Percentiles rank a stretch among this genome's conserved stretches.
phyloP scores from a whole-genome alignment of 495 filamentous ascomycete species.

The Coniosporium apollinis region DNA sequence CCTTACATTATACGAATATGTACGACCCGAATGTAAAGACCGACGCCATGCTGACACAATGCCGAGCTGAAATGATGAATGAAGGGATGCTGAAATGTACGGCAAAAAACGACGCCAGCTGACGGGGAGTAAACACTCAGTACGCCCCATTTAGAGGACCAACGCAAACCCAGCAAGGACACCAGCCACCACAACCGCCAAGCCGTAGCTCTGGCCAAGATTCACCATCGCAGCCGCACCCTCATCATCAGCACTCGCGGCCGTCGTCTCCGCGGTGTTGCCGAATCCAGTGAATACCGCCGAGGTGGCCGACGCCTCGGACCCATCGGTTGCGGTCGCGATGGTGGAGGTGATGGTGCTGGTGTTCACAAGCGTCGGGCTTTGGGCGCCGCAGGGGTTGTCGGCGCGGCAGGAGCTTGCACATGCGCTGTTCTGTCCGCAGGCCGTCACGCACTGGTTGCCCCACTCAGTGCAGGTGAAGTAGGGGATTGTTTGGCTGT shows the following conservation, averaged over 20 bases:
- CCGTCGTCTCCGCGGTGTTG: conserved; percentile 16
- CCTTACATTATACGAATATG: no score
- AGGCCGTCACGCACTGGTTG: conserved; percentile 50
- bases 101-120: no score
- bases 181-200: conserved; percentile 36
- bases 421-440: conserved; percentile 42
- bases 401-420: conserved; percentile 45
- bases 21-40: no score
- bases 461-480: conserved; percentile 60
- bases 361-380: conserved; percentile 44
- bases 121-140: no score
- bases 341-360: conserved; percentile 32
- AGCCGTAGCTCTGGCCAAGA: conserved; percentile 40
- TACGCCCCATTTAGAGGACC: conserved; percentile 34
- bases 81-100: no score
- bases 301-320: conserved; percentile 13
- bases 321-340: conserved; percentile 13
- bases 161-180: conserved; percentile 48
- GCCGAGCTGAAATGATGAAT: no score
- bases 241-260: conserved; percentile 9
- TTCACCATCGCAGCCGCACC: conserved; percentile 28
- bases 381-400: conserved; percentile 67
- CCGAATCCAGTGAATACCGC: conserved; percentile 35
- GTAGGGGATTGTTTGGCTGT: conserved; percentile 74
- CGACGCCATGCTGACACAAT: no score